Evolutionary conservation across 2,329 filamentous ascomycete genomes (phyloP), one percentile per base, ranked within the genome.

Genomic region (Lecanicillium sp.): DNA sequence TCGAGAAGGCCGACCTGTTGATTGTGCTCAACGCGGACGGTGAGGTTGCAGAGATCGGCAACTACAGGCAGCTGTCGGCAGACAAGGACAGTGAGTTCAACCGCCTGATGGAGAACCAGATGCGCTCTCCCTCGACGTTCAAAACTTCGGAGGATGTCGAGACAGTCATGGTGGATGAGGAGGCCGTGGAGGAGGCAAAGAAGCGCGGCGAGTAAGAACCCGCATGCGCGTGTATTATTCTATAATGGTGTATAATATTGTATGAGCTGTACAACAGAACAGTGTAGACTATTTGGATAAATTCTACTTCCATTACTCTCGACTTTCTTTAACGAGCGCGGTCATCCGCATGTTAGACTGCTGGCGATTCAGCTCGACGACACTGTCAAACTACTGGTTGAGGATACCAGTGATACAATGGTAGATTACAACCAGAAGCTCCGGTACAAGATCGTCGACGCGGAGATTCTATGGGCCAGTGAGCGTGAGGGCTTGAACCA

Each of bases 101-200:
- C 58, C 91, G 86, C 69, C 74, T 98, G 47, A 98, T 98, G 93
- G 91, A 97, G 67, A 97, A 90, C 89, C 93, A 98, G 70, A 87
- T 97, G 81, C 47, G 47, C 19, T 37, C 40, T 1, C 39, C 40
- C 19, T 2, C 11, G 11, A 33, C 33, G 12, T 11, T 23, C 21
- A 44, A 17, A 33, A 9, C 40, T n/a, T 39, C 15, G 4, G 39
- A 49, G 0, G 32, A 43, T 26, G 40, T 32, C 3, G 40, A 30
- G 33, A 30, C 17, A 2, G 27, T 41, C 20, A 32, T 35, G 36
- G 37, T 40, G 11, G 45, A 48, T 15, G 37, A 33, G 15, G 45
- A 42, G 21, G 38, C 32, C 8, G 10, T 32, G 0, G 30, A 43
- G 17, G 38, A 48, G 11, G 29, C 15, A 15, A 19, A 39, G 5